Evolutionary conservation across 2,329 filamentous ascomycete species (phyloP).

Genomic region (Aspergillus udagawae): DNA sequence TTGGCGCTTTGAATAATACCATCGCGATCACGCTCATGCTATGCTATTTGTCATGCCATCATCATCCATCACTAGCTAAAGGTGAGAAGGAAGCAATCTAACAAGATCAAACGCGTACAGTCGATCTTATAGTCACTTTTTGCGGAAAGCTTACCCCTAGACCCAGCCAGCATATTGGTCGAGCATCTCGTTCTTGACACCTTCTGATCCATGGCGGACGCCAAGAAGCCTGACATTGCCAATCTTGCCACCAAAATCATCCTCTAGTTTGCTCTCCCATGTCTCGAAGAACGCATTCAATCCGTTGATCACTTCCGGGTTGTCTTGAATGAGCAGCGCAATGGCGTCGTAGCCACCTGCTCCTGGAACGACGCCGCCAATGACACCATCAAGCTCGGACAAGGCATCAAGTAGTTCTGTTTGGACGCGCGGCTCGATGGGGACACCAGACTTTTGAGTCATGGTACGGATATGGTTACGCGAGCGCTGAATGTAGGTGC

Average conservation of each 20-base stretch:
- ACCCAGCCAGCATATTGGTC: conserved; percentile 39
- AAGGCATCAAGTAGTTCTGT: conserved; percentile 78
- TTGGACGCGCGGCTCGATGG: conserved; percentile 85
- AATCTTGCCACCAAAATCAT: conserved; percentile 44
- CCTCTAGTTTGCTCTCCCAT: conserved; percentile 56
- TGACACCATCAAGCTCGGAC: conserved; percentile 67
- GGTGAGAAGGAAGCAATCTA: not conserved
- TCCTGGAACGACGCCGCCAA: conserved; percentile 88
- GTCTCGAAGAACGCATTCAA: conserved; percentile 60
- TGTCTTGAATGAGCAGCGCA: conserved; percentile 72
- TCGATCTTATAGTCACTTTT: not conserved
- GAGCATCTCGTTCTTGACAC: conserved; percentile 38
- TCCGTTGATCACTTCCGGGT: conserved; percentile 56
- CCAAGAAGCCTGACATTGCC: conserved; percentile 43
- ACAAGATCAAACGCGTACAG: not conserved
- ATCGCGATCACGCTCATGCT: not conserved
- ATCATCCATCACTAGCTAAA: not conserved
- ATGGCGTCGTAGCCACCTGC: conserved; percentile 93
- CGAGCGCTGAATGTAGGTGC: conserved; percentile 49
- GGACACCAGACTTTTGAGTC: conserved; percentile 69
- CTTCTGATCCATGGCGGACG: conserved; percentile 45
- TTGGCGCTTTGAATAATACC: not conserved
- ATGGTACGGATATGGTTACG: conserved; percentile 67
- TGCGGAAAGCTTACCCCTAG: conserved; percentile 4
- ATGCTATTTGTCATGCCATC: not conserved